A percentile compares a stretch with the other conserved stretches of the same genome.
Evolutionary conservation across 441 rosid genomes (phyloP).

Genomic region (Syzygium syzygioides): DNA sequence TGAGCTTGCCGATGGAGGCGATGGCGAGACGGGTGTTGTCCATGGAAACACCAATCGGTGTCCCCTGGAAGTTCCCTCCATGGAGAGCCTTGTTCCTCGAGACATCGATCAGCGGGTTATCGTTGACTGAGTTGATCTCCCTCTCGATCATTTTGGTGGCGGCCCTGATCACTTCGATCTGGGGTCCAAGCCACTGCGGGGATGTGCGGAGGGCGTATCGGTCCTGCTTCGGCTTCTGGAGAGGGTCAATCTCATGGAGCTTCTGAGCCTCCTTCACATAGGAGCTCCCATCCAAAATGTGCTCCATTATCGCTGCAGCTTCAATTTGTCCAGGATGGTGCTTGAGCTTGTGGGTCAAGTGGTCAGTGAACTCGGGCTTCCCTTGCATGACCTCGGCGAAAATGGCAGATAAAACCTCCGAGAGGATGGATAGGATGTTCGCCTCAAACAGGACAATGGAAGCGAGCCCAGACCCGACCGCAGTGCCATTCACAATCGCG

Average conservation of each 20-base stretch:
- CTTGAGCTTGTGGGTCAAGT: slow-evolving; percentile 45
- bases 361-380: slow-evolving; percentile 51
- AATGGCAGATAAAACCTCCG: slow-evolving; percentile 38
- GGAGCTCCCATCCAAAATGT: slow-evolving; percentile 37
- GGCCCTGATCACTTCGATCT: slow-evolving; percentile 37
- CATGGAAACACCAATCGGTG: slow-evolving; percentile 60
- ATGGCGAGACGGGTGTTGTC: slow-evolving; percentile 49
- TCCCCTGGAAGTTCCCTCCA: slow-evolving; percentile 53
- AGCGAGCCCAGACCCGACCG: slow-evolving; percentile 47
- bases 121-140: slow-evolving; percentile 48
- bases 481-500: slow-evolving; percentile 44
- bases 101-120: slow-evolving; percentile 54
- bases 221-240: slow-evolving; percentile 51
- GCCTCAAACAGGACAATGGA: slow-evolving; percentile 37
- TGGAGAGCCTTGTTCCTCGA: slow-evolving; percentile 40
- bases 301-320: slow-evolving; percentile 55
- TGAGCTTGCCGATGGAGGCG: slow-evolving; percentile 42
- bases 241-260: slow-evolving; percentile 38
- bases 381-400: slow-evolving; percentile 53
- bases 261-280: slow-evolving; percentile 35
- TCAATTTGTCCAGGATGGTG: slow-evolving; percentile 57
- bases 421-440: slow-evolving; percentile 22
- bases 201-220: slow-evolving; percentile 46
- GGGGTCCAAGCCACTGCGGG: slow-evolving; percentile 52
- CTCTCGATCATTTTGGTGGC: slow-evolving; percentile 44